phyloP scores from a whole-genome alignment of 2,329 filamentous ascomycete genomes.

The Pseudopyricularia javanii region DNA sequence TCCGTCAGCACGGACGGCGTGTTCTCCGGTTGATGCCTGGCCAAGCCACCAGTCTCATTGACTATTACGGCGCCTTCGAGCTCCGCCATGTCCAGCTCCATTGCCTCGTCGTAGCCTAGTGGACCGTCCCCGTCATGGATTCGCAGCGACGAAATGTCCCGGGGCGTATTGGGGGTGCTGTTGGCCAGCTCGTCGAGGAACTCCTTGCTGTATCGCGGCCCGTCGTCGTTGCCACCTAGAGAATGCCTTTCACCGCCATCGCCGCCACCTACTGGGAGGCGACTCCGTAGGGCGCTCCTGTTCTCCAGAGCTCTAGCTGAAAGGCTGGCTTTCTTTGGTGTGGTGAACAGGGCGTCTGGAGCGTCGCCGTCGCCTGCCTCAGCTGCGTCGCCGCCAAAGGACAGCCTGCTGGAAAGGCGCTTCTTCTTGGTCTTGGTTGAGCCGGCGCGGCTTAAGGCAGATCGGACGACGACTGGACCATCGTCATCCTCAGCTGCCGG shows the following conservation, averaged over 20 bases:
- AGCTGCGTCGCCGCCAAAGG: slow-evolving; percentile 50
- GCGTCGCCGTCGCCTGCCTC: slow-evolving; percentile 37
- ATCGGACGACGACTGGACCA: slow-evolving; percentile 35
- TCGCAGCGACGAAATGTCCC: slow-evolving; percentile 36
- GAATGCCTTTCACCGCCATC: slow-evolving; percentile 28
- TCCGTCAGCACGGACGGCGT: slow-evolving; percentile 55
- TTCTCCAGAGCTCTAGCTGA: slow-evolving; percentile 18
- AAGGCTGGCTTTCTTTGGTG: slow-evolving; percentile 37
- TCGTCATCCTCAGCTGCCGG: slow-evolving; percentile 19
- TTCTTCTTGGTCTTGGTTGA: slow-evolving; percentile 57
- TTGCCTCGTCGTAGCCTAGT: slow-evolving; percentile 29
- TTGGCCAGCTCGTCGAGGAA: slow-evolving; percentile 76
- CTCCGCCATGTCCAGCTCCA: slow-evolving; percentile 46
- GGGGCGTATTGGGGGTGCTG: slow-evolving; percentile 74
- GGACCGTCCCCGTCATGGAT: slow-evolving; percentile 22
- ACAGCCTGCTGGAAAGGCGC: slow-evolving; percentile 52
- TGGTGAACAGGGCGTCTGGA: slow-evolving; percentile 35
- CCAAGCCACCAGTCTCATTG: slow-evolving; percentile 21
- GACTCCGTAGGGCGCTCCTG: slow-evolving; percentile 25
- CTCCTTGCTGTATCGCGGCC: slow-evolving; percentile 75
- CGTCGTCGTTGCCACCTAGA: slow-evolving; percentile 44
- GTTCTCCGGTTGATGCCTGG: slow-evolving; percentile 5
- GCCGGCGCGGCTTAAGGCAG: slow-evolving; percentile 30
- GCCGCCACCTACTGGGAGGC: slow-evolving; percentile 19
- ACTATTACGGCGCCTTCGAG: slow-evolving; percentile 55